Conservation (phyloP, 305 asterid species). For the Striga hermonthica region DNA sequence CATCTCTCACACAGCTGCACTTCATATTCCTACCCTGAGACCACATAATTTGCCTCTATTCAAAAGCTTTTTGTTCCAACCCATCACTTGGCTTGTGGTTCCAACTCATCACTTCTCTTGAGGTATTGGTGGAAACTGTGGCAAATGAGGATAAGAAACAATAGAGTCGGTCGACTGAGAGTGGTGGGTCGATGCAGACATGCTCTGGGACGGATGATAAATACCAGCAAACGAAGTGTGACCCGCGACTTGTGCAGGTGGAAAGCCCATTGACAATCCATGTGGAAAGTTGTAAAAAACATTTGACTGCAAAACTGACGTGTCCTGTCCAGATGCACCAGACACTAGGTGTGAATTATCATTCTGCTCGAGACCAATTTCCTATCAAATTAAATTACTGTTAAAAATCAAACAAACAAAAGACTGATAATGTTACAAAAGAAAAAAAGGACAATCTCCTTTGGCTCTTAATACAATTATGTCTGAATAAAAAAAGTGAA, state of each 20-base stretch:
- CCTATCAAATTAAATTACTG: no score
- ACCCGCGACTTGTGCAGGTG: slow-evolving; percentile 41
- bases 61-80: slow-evolving; percentile 44
- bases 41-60: slow-evolving; percentile 33
- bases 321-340: slow-evolving; percentile 25
- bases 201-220: slow-evolving; percentile 35
- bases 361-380: no score
- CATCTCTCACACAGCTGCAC: no score
- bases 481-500: no score
- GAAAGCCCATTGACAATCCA: slow-evolving; percentile 32
- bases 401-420: no score
- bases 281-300: slow-evolving; percentile 52
- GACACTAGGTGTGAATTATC: no score
- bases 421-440: no score
- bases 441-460: no score
- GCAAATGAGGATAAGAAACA: slow-evolving; percentile 39
- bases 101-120: slow-evolving; percentile 26
- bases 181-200: slow-evolving; percentile 42
- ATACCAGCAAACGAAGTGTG: slow-evolving; percentile 44
- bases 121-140: slow-evolving; percentile 30
- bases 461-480: no score
- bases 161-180: slow-evolving; percentile 40
- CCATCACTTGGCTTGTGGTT: slow-evolving; percentile 35
- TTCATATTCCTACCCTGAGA: no score
- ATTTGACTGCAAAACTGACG: slow-evolving; percentile 42